Percentiles rank a stretch among this genome's conserved stretches.
These are phyloP conservation scores for Leccinum longicurvipes DNA, from an alignment of 768 basidiomycete species.

Conservation along the genomic window DNA sequence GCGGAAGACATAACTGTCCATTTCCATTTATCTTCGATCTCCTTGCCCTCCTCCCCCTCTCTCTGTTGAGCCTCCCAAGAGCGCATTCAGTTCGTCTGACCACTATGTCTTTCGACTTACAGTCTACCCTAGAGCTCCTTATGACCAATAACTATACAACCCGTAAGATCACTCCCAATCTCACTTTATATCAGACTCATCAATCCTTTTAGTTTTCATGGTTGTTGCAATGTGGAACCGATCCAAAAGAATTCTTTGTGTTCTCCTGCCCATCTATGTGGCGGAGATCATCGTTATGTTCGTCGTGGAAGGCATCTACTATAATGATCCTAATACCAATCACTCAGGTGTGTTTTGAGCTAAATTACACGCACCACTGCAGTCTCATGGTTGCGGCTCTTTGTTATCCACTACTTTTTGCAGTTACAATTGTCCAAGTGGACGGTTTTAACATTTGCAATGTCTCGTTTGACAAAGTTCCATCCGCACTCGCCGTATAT, in stretches of 20 bases:
- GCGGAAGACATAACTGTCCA: neutral
- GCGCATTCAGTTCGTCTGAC: neutral
- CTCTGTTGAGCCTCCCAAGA: neutral
- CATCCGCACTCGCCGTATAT: neutral
- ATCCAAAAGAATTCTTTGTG: conserved; percentile 3
- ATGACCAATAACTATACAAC: neutral
- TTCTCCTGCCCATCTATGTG: conserved; percentile 2
- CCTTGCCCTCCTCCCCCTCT: neutral
- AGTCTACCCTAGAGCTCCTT: neutral
- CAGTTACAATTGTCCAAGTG: no score
- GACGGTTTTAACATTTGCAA: neutral
- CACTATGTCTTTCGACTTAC: neutral
- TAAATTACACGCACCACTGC: neutral
- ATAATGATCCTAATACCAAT: neutral
- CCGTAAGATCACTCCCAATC: neutral
- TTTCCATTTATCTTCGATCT: neutral
- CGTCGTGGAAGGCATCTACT: neutral
- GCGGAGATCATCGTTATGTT: neutral
- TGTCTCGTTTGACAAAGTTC: neutral
- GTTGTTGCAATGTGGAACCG: conserved; percentile 4
- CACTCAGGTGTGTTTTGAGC: neutral
- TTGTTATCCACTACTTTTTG: neutral
- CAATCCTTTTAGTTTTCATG: neutral
- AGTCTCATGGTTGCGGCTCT: neutral
- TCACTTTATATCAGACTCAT: neutral